phyloP scores from a whole-genome alignment of 1,139 yeast species.

The Geotrichum reessii region DNA sequence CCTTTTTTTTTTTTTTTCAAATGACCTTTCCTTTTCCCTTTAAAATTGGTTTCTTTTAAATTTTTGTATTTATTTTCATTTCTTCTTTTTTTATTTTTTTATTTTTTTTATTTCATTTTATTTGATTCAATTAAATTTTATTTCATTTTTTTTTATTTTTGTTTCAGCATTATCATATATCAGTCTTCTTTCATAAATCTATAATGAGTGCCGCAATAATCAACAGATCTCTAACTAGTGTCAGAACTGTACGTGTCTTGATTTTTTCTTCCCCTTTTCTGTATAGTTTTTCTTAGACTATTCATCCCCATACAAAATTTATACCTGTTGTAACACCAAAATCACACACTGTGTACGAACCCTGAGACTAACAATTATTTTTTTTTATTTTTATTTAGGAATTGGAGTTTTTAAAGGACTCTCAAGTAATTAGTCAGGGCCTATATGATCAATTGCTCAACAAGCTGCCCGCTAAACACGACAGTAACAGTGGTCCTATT shows the following conservation, averaged over 20 bases:
- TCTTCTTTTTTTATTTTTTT: neutral
- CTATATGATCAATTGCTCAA: constrained; percentile 49
- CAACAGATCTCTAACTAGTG: constrained; percentile 69
- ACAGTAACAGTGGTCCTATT: constrained; percentile 50
- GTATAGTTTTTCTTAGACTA: too few relatives aligned
- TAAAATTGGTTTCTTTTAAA: too few relatives aligned
- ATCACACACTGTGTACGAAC: neutral
- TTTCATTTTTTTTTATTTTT: neutral
- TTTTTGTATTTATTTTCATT: too few relatives aligned
- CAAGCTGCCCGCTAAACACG: constrained; percentile 56
- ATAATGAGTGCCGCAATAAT: constrained; percentile 32
- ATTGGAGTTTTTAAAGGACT: constrained; percentile 72
- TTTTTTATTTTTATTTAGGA: constrained; percentile 37
- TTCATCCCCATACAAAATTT: too few relatives aligned
- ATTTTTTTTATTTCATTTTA: neutral
- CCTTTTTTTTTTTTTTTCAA: neutral
- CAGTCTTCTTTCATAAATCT: neutral
- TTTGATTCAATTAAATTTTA: too few relatives aligned
- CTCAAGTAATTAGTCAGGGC: constrained; percentile 62
- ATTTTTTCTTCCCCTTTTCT: too few relatives aligned
- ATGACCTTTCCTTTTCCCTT: neutral
- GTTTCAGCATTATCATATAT: too few relatives aligned
- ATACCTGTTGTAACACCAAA: too few relatives aligned
- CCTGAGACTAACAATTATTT: neutral
- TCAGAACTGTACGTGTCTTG: constrained; percentile 50